Conservation (phyloP, 2,329 filamentous ascomycete genomes). For the Thermothelomyces thermophilus region DNA sequence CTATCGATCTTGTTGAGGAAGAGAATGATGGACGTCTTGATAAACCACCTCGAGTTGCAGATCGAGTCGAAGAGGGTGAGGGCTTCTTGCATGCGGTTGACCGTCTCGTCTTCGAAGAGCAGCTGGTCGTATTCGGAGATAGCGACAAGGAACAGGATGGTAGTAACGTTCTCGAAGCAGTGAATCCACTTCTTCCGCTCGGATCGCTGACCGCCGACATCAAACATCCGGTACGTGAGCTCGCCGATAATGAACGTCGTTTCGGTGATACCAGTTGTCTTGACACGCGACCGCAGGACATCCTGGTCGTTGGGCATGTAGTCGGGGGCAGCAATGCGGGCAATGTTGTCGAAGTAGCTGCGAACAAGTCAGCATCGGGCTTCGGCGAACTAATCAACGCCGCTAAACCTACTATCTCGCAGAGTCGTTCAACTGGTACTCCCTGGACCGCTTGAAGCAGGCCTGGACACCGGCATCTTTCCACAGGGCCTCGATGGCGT, state of each 20-base stretch:
- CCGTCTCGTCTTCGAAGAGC: constrained; percentile 91
- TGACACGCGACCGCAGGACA: constrained; percentile 90
- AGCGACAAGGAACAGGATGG: constrained; percentile 91
- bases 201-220: constrained; percentile 90
- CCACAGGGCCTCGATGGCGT: constrained; percentile 88
- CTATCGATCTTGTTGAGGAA: constrained; percentile 89
- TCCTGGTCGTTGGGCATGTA: constrained; percentile 96
- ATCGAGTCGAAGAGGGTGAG: constrained; percentile 82
- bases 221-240: constrained; percentile 94
- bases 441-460: constrained; percentile 90
- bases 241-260: constrained; percentile 94
- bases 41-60: constrained; percentile 85
- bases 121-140: constrained; percentile 97
- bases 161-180: constrained; percentile 97
- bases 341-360: constrained; percentile 94
- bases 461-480: constrained; percentile 87
- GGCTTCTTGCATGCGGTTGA: constrained; percentile 90
- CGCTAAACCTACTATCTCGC: constrained; percentile 73
- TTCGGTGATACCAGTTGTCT: constrained; percentile 95
- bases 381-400: background rate
- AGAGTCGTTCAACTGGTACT: constrained; percentile 95
- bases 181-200: constrained; percentile 99
- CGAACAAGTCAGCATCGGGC: constrained; percentile 29
- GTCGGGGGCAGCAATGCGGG: constrained; percentile 81
- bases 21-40: constrained; percentile 80